Evolutionary conservation across 1,284 basidiomycete genomes (phyloP), one percentile per base, ranked within the genome.

Genomic region (Ceratobasidium theobromae): DNA sequence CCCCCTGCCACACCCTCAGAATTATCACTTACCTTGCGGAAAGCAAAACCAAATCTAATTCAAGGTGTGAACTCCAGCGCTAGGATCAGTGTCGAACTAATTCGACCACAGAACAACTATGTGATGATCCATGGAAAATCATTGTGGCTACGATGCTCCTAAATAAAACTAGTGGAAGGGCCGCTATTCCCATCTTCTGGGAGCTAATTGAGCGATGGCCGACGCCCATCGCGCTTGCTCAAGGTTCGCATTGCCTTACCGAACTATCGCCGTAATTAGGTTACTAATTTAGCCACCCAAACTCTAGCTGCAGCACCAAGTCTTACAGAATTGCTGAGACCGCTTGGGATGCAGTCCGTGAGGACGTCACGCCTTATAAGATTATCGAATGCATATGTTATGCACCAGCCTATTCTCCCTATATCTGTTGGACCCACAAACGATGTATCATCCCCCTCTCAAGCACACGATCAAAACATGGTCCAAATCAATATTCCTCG

Each of bases 181-280:
- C 77, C 25, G 80, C 84, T 9, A 77, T 85, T 27, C 84, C 84
- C 2, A 74, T 82, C 4, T 86, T 88, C 71, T 82, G 80, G 78
- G 72, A 76, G 18, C 74, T 88, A 32, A 71, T 85, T 4, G 69
- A 74, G 4, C 76, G 72, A 28, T 88, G 85, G 84, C 79, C 81
- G 1, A 83, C 79, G 0, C 80, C 86, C 11, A 75, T 74, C 53
- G 78, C 76, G 8, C 76, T 87, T 43, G 78, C 81, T 11, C 70
- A 79, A 71, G 85, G 86, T 84, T 43, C 18, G 52, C 23, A 4
- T 45, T 4, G 21, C 18, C 32, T 32, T 49, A 12, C 14, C 8
- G 18, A 30, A 32, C 11, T 21, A 46, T 14, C 0, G 11, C 18
- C 1, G 11, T 4, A 28, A 46, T 30, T 8, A 30, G 12, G 18